Evolutionary conservation across 2,329 filamentous ascomycete genomes (phyloP).

Genomic region (Aureobasidium subglaciale): DNA sequence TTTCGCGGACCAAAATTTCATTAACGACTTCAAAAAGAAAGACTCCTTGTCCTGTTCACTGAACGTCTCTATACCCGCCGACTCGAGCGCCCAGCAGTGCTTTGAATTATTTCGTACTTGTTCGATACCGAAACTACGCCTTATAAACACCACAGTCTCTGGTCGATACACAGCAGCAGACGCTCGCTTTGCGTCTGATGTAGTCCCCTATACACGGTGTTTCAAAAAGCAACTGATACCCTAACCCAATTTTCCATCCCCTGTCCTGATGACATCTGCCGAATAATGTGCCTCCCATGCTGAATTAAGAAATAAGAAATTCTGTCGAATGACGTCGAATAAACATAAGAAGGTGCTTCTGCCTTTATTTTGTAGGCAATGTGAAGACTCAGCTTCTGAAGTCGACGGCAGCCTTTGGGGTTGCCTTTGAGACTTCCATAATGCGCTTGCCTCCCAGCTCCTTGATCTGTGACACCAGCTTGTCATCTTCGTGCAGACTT

Average conservation of each 20-base stretch:
- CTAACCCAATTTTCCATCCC: background rate
- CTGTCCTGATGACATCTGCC: background rate
- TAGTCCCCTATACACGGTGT: conserved; percentile 6
- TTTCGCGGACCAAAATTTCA: conserved; percentile 15
- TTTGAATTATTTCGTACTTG: conserved; percentile 5
- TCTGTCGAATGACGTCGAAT: background rate
- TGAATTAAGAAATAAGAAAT: conserved; percentile 1
- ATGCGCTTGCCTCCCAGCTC: conserved; percentile 65
- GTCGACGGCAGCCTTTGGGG: conserved; percentile 27
- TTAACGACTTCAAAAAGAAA: conserved; percentile 16
- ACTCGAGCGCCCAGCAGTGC: conserved; percentile 8
- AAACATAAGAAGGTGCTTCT: conserved; percentile 1
- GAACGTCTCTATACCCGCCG: conserved; percentile 7
- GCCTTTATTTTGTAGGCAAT: background rate
- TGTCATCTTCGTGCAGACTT: conserved; percentile 54
- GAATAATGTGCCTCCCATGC: background rate
- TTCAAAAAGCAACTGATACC: background rate
- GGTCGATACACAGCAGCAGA: conserved; percentile 4
- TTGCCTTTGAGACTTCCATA: conserved; percentile 25
- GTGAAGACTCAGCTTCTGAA: conserved; percentile 9
- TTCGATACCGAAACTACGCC: conserved; percentile 13
- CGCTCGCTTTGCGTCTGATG: conserved; percentile 5
- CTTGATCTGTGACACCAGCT: conserved; percentile 64
- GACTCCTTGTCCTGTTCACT: conserved; percentile 5
- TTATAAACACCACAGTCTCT: background rate